Evolutionary conservation across 495 filamentous ascomycete genomes (phyloP).

Genomic region (Collariella sp.): DNA sequence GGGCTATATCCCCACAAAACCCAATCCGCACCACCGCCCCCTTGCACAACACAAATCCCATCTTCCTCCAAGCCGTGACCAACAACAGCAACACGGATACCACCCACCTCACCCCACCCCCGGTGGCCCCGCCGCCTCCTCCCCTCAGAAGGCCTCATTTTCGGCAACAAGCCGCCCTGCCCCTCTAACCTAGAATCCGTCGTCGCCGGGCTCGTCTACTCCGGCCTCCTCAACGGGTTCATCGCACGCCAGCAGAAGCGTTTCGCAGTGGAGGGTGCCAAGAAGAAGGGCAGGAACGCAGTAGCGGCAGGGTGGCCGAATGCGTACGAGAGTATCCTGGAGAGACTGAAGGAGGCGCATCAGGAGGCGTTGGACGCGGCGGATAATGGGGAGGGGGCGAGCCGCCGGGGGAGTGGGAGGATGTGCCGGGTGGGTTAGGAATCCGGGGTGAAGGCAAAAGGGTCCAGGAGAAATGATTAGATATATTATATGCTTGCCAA

Average conservation of each 20-base stretch:
- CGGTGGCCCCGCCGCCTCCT: slow-evolving; percentile 39
- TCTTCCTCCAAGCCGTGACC: slow-evolving; percentile 36
- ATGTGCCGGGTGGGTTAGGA: slow-evolving; percentile 34
- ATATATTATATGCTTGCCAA: too few species aligned
- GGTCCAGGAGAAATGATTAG: too few species aligned
- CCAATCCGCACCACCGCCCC: slow-evolving; percentile 6
- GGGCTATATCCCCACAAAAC: slow-evolving; percentile 34
- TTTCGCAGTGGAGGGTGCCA: slow-evolving; percentile 77
- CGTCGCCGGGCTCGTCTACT: slow-evolving; percentile 65
- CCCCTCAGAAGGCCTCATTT: slow-evolving; percentile 41
- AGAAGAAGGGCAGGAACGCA: slow-evolving; percentile 44
- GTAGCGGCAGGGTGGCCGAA: slow-evolving; percentile 39
- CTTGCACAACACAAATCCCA: slow-evolving; percentile 20
- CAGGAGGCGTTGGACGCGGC: slow-evolving; percentile 23
- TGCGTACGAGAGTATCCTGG: slow-evolving; percentile 23
- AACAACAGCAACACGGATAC: too few species aligned
- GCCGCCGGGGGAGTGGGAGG: slow-evolving; percentile 25
- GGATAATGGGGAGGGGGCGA: slow-evolving; percentile 17
- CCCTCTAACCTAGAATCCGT: slow-evolving; percentile 68
- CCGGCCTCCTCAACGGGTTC: slow-evolving; percentile 81
- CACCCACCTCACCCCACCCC: slow-evolving; percentile 41
- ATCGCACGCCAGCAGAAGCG: slow-evolving; percentile 64
- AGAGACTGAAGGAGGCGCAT: slow-evolving; percentile 24
- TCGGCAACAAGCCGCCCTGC: slow-evolving; percentile 45
- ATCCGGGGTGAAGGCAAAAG: too few species aligned